Base-by-base conservation (phyloP, 345 rosid genomes). In the Ceriops zippeliana region DNA sequence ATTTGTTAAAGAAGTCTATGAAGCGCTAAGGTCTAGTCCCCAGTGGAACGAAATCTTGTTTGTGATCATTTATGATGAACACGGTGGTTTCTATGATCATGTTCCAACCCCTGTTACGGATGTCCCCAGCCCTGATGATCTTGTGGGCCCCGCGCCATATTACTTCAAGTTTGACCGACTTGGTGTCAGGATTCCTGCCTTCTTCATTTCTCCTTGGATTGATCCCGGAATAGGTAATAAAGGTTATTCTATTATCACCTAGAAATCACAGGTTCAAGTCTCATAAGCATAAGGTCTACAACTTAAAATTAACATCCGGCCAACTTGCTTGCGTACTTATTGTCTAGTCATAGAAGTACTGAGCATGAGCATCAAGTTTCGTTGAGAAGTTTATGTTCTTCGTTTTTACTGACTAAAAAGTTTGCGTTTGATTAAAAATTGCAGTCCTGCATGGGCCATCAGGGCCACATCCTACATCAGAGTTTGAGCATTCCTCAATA, bases 81-180 rank as follows among this genome's bases (percentile, higher is more conserved):
- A 92, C 32, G 96, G 98, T n/a, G 98, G 96, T 11, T 90, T 86
- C 74, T 92, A 86, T 20, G 98, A 92, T 69, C 98, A 92, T 65
- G 98, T 90, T 49, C 91, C 91, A 1, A 92, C 96, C 0, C 98
- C 98, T 0, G 78, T 76, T 17, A 72, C 58, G 2, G 96, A 96
- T 3, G 87, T 92, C 24, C 98, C 98, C 0, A 92, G 82, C 65
- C 98, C 96, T 0, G 98, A 92, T 34, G 96, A 77, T 52, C 69
- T 92, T 15, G 81, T 81, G 57, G 90, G 96, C 6, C 85, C 87
- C 0, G 79, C 68, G 13, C 93, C 98, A 0, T 87, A 80, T 58
- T 76, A 84, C 51, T 92, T 90, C 70, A 82, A 83, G 76, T 92
- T 92, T 42, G 89, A 92, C 60, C 90, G 97, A 31, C 93, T 90